Evolutionary conservation across 169 alveolate species (phyloP).

Genomic region (Eimeria necatrix): DNA sequence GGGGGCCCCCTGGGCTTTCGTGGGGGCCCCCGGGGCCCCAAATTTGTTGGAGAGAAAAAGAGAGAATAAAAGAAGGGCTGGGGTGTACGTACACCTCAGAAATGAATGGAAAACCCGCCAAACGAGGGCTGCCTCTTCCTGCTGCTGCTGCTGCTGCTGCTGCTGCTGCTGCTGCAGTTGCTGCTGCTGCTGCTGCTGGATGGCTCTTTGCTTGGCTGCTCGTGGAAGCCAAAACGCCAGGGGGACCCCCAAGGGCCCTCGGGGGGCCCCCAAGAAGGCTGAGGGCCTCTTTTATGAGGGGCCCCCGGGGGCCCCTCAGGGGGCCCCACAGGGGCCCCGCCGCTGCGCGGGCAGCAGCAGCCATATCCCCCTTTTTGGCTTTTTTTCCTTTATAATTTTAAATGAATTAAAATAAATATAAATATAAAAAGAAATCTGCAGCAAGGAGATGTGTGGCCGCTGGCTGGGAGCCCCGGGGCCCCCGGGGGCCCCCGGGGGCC

Average conservation of each 20-base stretch:
- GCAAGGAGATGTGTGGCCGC: neutral
- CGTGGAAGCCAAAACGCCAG: neutral
- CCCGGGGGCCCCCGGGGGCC: neutral
- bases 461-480: neutral
- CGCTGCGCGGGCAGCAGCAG: neutral
- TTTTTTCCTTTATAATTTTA: no score
- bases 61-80: neutral
- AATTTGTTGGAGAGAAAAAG: no score
- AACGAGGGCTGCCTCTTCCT: neutral
- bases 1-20: no score
- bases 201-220: neutral
- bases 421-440: no score
- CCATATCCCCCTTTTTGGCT: neutral
- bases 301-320: neutral
- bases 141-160: conserved; percentile 7
- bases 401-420: no score
- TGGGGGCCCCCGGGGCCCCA: no score
- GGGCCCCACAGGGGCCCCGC: neutral
- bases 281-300: neutral
- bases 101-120: neutral
- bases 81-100: neutral
- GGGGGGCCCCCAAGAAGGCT: neutral
- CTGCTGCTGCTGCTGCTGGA: neutral
- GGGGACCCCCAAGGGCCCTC: neutral
- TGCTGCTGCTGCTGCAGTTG: neutral